Evolutionary conservation across 1,284 basidiomycete genomes (phyloP).

Genomic region (Athelia sp.): DNA sequence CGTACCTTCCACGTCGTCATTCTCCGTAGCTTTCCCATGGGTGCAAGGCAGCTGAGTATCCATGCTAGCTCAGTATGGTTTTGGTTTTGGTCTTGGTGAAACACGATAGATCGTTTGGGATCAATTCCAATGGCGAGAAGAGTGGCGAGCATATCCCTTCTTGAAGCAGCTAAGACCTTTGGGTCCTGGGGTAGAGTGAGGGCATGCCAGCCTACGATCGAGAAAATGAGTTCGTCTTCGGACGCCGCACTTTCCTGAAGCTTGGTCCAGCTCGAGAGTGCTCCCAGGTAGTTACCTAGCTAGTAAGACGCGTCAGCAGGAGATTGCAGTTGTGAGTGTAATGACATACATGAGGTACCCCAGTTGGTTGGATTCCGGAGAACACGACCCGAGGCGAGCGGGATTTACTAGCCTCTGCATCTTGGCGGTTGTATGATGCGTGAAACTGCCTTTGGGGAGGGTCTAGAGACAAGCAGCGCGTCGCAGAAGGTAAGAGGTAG

Average conservation of each 20-base stretch:
- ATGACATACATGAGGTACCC: conserved; percentile 35
- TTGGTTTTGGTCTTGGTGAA: conserved; percentile 88
- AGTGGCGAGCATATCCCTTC: conserved; percentile 78
- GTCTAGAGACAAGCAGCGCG: no score
- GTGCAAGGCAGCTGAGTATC: conserved; percentile 84
- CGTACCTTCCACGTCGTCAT: conserved; percentile 96
- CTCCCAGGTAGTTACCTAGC: conserved; percentile 94
- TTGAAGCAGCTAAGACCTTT: conserved; percentile 49
- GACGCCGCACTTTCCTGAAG: conserved; percentile 60
- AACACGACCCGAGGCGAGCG: conserved; percentile 27
- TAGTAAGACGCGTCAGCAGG: conserved; percentile 24
- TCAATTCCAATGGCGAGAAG: conserved; percentile 86
- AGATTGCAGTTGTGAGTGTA: conserved; percentile 1
- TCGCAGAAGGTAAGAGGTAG: no score
- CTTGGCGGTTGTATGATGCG: background rate
- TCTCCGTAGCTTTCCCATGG: conserved; percentile 76
- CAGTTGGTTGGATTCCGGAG: conserved; percentile 47
- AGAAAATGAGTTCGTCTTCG: conserved; percentile 72
- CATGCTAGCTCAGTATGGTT: conserved; percentile 89
- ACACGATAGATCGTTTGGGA: conserved; percentile 72
- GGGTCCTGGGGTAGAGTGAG: conserved; percentile 89
- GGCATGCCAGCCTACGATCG: conserved; percentile 90
- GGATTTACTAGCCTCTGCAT: background rate
- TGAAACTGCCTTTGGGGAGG: background rate
- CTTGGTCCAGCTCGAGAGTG: conserved; percentile 83